Percentiles rank a stretch among this genome's conserved stretches.
Conservation (phyloP, 306 rosid genomes). For the Dryas drummondii region DNA sequence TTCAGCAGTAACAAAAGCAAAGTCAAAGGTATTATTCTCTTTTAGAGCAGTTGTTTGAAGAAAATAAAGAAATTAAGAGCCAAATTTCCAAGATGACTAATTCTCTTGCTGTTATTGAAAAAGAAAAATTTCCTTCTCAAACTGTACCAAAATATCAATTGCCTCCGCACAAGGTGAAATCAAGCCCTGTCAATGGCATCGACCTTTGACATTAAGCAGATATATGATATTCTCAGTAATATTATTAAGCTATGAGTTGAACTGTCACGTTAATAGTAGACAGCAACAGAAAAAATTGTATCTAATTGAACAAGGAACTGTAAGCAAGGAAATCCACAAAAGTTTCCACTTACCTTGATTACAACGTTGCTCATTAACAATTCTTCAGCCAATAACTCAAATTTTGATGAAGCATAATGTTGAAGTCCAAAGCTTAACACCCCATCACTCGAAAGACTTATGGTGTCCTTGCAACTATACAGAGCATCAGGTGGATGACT, state of each 20-base stretch:
- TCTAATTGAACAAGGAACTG: not conserved
- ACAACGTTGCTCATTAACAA: conserved; percentile 91
- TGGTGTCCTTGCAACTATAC: conserved; percentile 93
- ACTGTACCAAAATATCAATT: not conserved
- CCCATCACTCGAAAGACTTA: conserved; percentile 78
- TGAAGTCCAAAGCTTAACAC: conserved; percentile 92
- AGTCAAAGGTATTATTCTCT: no score
- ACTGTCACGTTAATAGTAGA: not conserved
- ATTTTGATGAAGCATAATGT: conserved; percentile 88
- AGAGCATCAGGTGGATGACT: conserved; percentile 15
- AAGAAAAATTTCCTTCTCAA: no score
- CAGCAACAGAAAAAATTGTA: not conserved
- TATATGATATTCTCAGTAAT: not conserved
- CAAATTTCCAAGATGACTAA: no score
- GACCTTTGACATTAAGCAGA: not conserved
- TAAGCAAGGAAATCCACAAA: conserved; percentile 8
- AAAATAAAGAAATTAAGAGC: no score
- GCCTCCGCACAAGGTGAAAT: not conserved
- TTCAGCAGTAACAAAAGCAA: no score
- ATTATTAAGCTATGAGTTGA: not conserved
- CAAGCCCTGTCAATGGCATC: not conserved
- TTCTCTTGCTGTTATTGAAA: no score
- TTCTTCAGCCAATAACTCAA: conserved; percentile 96
- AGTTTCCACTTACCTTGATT: conserved; percentile 61
- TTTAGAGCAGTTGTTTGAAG: no score